These are phyloP conservation scores for Backusella tuberculispora DNA, from an alignment of 192 early-diverging fungal genomes.

Conservation along the genomic window DNA sequence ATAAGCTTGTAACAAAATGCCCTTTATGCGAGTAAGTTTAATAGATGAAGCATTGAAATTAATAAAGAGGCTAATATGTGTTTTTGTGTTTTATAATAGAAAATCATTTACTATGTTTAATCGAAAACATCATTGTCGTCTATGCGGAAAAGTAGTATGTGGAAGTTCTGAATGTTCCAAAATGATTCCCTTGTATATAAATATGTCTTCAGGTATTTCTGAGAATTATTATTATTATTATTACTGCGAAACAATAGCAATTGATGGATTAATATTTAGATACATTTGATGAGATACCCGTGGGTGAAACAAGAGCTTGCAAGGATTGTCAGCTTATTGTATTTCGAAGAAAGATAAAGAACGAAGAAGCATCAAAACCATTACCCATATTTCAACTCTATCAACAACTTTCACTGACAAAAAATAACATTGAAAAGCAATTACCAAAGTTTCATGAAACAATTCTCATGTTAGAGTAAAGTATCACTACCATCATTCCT, in stretches of 20 bases:
- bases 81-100: background rate
- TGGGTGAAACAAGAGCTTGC: constrained; percentile 61
- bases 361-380: constrained; percentile 37
- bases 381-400: constrained; percentile 44
- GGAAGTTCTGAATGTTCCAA: constrained; percentile 14
- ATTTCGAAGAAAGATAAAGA: constrained; percentile 51
- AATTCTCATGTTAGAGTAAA: constrained; percentile 56
- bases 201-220: constrained; percentile 19
- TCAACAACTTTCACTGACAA: constrained; percentile 44
- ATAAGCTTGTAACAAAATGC: constrained; percentile 8
- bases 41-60: background rate
- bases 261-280: background rate
- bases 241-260: too few species aligned
- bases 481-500: background rate
- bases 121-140: constrained; percentile 17
- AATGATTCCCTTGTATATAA: constrained; percentile 20
- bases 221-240: too few species aligned
- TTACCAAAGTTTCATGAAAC: constrained; percentile 61
- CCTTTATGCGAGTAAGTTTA: constrained; percentile 22
- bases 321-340: constrained; percentile 58
- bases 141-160: constrained; percentile 24
- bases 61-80: background rate
- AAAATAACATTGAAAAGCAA: constrained; percentile 49
- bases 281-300: constrained; percentile 43
- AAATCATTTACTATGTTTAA: constrained; percentile 14